Conservation (phyloP, 306 rosid genomes). For the Potentilla sterilis region DNA sequence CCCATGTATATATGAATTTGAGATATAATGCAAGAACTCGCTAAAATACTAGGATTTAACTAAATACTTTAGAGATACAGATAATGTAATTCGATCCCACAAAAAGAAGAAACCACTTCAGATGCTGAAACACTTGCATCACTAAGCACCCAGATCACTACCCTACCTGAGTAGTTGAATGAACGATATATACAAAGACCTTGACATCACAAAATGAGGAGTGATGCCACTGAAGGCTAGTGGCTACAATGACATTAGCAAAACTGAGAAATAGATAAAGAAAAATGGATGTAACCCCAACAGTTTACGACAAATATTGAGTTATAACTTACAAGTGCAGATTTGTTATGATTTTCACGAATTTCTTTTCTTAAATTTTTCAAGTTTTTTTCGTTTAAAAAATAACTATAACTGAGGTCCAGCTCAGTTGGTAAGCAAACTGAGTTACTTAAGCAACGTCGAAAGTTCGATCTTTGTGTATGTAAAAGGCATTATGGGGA, state of each 20-base stretch:
- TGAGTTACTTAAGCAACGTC: too few species aligned
- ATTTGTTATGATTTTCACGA: constrained; percentile 1
- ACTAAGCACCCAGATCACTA: neutral
- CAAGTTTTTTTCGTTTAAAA: too few species aligned
- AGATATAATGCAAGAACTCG: neutral
- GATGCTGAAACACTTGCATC: neutral
- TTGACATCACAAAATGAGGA: neutral
- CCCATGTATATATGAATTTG: neutral
- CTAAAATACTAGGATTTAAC: neutral
- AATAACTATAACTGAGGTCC: too few species aligned
- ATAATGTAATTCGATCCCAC: neutral
- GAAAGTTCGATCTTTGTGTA: too few species aligned
- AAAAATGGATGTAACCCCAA: neutral
- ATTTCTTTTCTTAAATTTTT: too few species aligned
- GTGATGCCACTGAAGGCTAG: neutral
- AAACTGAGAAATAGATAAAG: neutral
- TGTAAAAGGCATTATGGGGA: too few species aligned
- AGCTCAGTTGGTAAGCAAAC: too few species aligned
- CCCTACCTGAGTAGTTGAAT: neutral
- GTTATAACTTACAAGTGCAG: neutral
- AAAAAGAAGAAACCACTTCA: neutral
- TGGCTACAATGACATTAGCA: neutral
- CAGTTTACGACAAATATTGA: neutral
- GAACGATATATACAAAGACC: neutral
- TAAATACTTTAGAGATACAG: neutral